Percentiles rank a stretch among this genome's conserved stretches.
phyloP scores from a whole-genome alignment of 768 basidiomycete species.

The Lyophyllum atratum region DNA sequence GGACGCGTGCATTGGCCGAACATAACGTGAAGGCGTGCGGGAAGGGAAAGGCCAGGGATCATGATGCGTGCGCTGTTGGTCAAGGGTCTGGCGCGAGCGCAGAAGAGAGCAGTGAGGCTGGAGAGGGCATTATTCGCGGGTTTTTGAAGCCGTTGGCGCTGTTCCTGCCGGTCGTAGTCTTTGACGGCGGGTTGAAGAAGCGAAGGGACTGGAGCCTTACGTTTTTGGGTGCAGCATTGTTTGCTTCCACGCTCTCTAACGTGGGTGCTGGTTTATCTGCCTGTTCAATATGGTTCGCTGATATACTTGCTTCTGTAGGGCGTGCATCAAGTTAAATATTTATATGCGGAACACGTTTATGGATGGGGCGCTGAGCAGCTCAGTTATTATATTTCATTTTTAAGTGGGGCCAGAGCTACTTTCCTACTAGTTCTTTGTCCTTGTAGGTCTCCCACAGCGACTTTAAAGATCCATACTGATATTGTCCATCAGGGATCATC shows the following conservation, averaged over 20 bases:
- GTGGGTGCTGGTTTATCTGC: constrained; percentile 40
- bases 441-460: constrained; percentile 27
- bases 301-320: constrained; percentile 42
- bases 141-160: constrained; percentile 62
- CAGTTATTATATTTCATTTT: constrained; percentile 75
- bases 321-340: constrained; percentile 79
- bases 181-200: constrained; percentile 40
- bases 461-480: not conserved
- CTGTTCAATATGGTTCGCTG: not conserved
- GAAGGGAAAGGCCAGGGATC: constrained; percentile 16
- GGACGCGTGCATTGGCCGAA: constrained; percentile 31
- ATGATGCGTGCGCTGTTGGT: constrained; percentile 16
- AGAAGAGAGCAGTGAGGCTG: constrained; percentile 5
- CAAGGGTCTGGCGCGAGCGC: constrained; percentile 17
- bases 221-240: constrained; percentile 61
- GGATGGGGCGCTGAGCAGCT: constrained; percentile 72
- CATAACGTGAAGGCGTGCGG: constrained; percentile 30
- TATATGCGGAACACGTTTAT: constrained; percentile 76
- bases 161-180: constrained; percentile 63
- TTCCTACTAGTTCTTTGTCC: constrained; percentile 54
- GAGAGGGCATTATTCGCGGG: constrained; percentile 32
- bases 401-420: constrained; percentile 61
- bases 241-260: constrained; percentile 64
- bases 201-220: constrained; percentile 83
- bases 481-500: constrained; percentile 50